Base-by-base conservation (phyloP, 2,329 filamentous ascomycete genomes). In the Orbilia quercus region DNA sequence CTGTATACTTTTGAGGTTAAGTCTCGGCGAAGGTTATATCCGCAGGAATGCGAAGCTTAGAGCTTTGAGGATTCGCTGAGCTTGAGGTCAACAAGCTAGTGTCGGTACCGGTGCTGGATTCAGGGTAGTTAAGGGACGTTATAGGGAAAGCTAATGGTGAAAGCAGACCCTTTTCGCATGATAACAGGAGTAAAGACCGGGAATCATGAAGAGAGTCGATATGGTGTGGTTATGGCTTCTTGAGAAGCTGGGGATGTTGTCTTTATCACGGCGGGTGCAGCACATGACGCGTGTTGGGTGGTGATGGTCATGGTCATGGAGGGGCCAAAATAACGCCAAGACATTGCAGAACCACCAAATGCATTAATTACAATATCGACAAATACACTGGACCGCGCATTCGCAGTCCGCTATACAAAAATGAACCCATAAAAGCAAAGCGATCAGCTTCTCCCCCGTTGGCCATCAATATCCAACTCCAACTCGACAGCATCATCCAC, bases 1-100 rank as follows among this genome's bases (percentile, higher is more conserved):
- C 63, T 72, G 58, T 73, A 72, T 63, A 28, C n/a, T 54, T 54
- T 65, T 66, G 77, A 54, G 75, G 75, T 70, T 75, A 62, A 76
- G 76, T 53, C 9, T 31, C 28, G 60, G 67, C 44, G 64, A 54
- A 25, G 63, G 40, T n/a, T 54, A n/a, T 50, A 1, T 16, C 11
- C n/a, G 11, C n/a, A n/a, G n/a, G n/a, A n/a, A n/a, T 40, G 38
- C 9, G 9, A 23, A 18, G 14, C 25, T 40, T 1, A 23, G 7
- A 4, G 42, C 40, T 40, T 55, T 25, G 2, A 34, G 25, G 25
- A 25, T 22, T 9, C 50, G 55, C 31, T 64, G 34, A n/a, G 40
- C 23, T 22, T 44, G 5, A 12, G 38, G 34, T 23, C 7, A 51
- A 22, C 31, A 23, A 51, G 20, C 36, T n/a, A 59, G 36, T n/a